Percentiles rank a stretch among this genome's conserved stretches.
Conservation (phyloP, 129 eudicot species). For the Rutidosis leptorrhynchoides region DNA sequence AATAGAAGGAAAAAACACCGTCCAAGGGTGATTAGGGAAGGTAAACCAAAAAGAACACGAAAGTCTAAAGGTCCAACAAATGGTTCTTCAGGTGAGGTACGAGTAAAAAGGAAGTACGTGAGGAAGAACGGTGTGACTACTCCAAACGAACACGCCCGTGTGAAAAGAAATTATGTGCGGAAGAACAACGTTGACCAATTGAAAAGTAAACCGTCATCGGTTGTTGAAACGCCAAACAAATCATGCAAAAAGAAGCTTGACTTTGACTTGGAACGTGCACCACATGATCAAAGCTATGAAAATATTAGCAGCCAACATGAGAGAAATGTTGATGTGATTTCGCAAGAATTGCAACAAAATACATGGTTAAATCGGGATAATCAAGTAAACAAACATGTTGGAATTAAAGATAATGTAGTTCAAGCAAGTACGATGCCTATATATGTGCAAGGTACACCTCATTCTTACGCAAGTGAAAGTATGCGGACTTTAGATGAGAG, state of each 20-base stretch:
- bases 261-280: slow-evolving; percentile 48
- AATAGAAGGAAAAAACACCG: slow-evolving; percentile 62
- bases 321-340: slow-evolving; percentile 29
- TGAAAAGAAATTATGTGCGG: slow-evolving; percentile 72
- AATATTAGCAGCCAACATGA: slow-evolving; percentile 24
- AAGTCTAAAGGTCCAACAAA: slow-evolving; percentile 39
- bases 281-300: slow-evolving; percentile 27
- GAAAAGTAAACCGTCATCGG: slow-evolving; percentile 15
- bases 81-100: slow-evolving; percentile 25
- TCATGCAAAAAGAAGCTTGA: slow-evolving; percentile 57
- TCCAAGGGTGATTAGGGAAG: slow-evolving; percentile 74
- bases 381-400: slow-evolving; percentile 22
- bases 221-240: slow-evolving; percentile 28
- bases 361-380: slow-evolving; percentile 8
- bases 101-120: slow-evolving; percentile 70
- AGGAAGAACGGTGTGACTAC: slow-evolving; percentile 38
- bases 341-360: slow-evolving; percentile 18
- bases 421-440: slow-evolving; percentile 27
- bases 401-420: slow-evolving; percentile 3
- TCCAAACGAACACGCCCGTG: slow-evolving; percentile 20
- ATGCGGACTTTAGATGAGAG: slow-evolving; percentile 25
- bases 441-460: slow-evolving; percentile 18
- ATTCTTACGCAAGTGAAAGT: slow-evolving; percentile 11
- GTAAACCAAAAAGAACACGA: slow-evolving; percentile 61
- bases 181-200: slow-evolving; percentile 40